Evolutionary conservation across 1,139 yeast genomes (phyloP).

Genomic region (Yamadazyma aaseri): DNA sequence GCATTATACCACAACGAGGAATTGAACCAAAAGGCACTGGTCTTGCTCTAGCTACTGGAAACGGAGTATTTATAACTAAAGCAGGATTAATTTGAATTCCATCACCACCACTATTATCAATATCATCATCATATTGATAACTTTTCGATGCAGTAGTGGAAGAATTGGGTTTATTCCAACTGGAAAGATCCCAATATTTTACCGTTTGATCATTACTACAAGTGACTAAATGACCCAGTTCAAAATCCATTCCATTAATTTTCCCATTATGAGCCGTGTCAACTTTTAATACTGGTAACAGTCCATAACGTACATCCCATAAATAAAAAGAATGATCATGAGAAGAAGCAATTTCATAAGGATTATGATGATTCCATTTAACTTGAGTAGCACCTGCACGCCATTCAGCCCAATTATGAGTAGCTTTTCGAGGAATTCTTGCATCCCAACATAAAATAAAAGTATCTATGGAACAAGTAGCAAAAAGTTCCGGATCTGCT

Average conservation of each 20-base stretch:
- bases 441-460: constrained; percentile 89
- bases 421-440: constrained; percentile 72
- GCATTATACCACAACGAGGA: constrained; percentile 77
- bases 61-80: constrained; percentile 65
- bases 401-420: constrained; percentile 85
- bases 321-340: constrained; percentile 78
- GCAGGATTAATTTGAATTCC: constrained; percentile 36
- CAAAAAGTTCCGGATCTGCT: constrained; percentile 79
- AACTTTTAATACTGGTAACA: constrained; percentile 66
- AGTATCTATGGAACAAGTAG: constrained; percentile 92
- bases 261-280: constrained; percentile 72
- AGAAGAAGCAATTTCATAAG: constrained; percentile 76
- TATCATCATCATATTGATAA: constrained; percentile 25
- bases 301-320: constrained; percentile 89
- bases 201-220: constrained; percentile 85
- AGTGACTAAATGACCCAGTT: constrained; percentile 61
- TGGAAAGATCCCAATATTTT: constrained; percentile 77
- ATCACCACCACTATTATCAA: constrained; percentile 9
- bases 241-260: constrained; percentile 86
- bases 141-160: constrained; percentile 18
- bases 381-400: constrained; percentile 93
- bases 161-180: too few relatives aligned
- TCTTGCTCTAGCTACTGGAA: constrained; percentile 87
- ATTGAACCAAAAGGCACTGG: constrained; percentile 88
- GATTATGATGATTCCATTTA: constrained; percentile 82